Conservation (phyloP, 371 early-diverging fungal genomes). For the Actinomucor elegans region DNA sequence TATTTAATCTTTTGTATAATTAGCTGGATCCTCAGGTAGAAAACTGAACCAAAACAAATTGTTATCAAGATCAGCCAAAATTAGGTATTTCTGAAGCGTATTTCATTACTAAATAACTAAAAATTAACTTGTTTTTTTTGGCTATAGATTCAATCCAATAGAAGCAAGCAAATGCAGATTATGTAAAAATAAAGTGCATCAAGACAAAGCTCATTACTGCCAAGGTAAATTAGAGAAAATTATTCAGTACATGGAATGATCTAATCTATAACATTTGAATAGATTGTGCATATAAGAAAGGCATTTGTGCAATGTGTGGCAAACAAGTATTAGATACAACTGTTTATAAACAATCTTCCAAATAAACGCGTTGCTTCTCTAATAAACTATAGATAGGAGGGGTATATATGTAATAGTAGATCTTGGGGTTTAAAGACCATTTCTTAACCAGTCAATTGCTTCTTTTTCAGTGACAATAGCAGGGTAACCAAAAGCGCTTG, state of each 20-base stretch:
- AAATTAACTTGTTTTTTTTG: background rate
- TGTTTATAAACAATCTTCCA: slow-evolving; percentile 63
- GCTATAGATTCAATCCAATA: slow-evolving; percentile 46
- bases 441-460: slow-evolving; percentile 37
- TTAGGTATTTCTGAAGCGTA: slow-evolving; percentile 30
- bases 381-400: too few relatives aligned
- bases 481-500: slow-evolving; percentile 15
- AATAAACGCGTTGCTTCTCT: too few relatives aligned
- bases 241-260: background rate
- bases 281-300: slow-evolving; percentile 71
- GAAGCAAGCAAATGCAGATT: slow-evolving; percentile 58
- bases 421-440: slow-evolving; percentile 26
- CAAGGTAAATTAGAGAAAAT: slow-evolving; percentile 46
- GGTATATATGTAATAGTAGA: too few relatives aligned
- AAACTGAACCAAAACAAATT: slow-evolving; percentile 72
- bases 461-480: slow-evolving; percentile 36
- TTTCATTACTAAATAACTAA: background rate
- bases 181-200: slow-evolving; percentile 68
- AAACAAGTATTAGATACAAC: slow-evolving; percentile 66
- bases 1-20: background rate
- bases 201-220: slow-evolving; percentile 66
- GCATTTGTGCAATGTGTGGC: slow-evolving; percentile 82
- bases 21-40: slow-evolving; percentile 54
- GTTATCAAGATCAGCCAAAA: slow-evolving; percentile 59
- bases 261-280: slow-evolving; percentile 1